Evolutionary conservation across 2,329 filamentous ascomycete species (phyloP), one percentile per base, ranked within the genome.

Genomic region (Pseudogymnoascus sp.): DNA sequence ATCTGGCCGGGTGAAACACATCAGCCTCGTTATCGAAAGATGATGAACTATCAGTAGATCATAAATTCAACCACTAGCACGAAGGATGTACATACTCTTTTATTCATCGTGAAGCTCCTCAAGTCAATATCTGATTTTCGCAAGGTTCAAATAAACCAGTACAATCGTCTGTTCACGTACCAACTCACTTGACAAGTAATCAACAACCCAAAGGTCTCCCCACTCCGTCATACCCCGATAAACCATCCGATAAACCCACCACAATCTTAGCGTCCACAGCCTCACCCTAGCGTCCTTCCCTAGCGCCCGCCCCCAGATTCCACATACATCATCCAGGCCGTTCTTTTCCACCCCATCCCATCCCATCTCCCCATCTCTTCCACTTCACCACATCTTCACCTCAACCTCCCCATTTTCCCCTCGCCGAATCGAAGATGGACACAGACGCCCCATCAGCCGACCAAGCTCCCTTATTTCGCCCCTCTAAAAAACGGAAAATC

Each of bases 401-500:
- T 48, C 21, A 7, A 31, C 3, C 2, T 10, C 16, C 16, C 39
- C 5, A 14, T 19, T 16, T 16, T 10, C 39, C n/a, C 11, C 8
- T 3, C 8, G 13, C 19, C 43, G 14, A 48, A 10, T 25, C 23
- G 43, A 6, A 48, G 13, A 37, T 25, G 34, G 28, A n/a, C n/a
- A n/a, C n/a, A n/a, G n/a, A n/a, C n/a, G n/a, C n/a, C n/a, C n/a
- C n/a, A n/a, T n/a, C n/a, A n/a, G n/a, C n/a, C 41, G 39, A 62
- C 28, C 21, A 69, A 13, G 21, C 69, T 13, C 64, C 69, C 21
- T 66, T 73, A 43, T 88, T 88, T 68, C 83, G 84, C 3, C 72
- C 76, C 41, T 77, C 78, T 65, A 87, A 86, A 74, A 87, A 86
- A 75, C 79, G 84, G 72, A 87, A 86, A 71, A 76, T 78, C 4